Evolutionary conservation across 306 rosid genomes (phyloP).

Genomic region (Lithocarpus polystachyus): DNA sequence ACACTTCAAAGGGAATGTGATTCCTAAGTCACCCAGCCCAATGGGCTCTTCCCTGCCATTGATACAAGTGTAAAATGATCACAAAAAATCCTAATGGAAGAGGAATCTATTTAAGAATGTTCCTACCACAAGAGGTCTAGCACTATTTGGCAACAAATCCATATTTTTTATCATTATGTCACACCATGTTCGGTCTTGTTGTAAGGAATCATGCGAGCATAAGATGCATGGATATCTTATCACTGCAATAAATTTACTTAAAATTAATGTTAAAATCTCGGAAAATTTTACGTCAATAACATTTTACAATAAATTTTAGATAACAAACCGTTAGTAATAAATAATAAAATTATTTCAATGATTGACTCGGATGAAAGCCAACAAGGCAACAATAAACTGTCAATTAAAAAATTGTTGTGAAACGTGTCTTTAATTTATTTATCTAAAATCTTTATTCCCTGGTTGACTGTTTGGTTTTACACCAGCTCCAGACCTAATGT

Average conservation of each 20-base stretch:
- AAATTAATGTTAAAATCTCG: neutral
- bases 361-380: too few relatives aligned
- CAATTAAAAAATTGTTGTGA: too few relatives aligned
- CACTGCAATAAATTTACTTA: neutral
- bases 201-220: constrained; percentile 19
- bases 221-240: neutral
- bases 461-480: too few relatives aligned
- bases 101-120: constrained; percentile 1
- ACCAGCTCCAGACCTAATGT: too few relatives aligned
- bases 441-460: too few relatives aligned
- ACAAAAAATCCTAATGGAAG: neutral
- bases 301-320: too few relatives aligned
- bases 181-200: neutral
- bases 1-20: constrained; percentile 32
- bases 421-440: too few relatives aligned
- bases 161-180: neutral
- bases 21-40: constrained; percentile 28
- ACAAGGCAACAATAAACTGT: too few relatives aligned
- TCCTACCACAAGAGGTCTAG: neutral
- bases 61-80: neutral
- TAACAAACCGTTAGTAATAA: accelerated
- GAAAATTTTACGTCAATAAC: too few relatives aligned
- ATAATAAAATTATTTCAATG: too few relatives aligned
- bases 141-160: constrained; percentile 1
- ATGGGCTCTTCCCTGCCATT: neutral